phyloP scores from a whole-genome alignment of 1,139 yeast species.

The Zygosaccharomyces sapae region DNA sequence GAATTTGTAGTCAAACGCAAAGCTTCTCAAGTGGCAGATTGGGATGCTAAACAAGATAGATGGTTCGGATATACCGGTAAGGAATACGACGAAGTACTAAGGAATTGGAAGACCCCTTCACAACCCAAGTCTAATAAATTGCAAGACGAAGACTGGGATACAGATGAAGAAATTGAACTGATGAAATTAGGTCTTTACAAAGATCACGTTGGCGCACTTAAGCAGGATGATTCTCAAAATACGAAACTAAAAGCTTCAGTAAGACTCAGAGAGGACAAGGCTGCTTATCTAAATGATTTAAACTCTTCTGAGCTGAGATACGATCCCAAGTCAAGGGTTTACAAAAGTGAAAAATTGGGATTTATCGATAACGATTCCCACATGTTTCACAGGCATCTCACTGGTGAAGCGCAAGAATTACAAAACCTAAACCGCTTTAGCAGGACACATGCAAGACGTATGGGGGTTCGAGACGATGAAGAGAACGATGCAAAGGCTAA shows the following conservation, averaged over 20 bases:
- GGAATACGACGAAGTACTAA: conserved; percentile 26
- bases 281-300: conserved; percentile 33
- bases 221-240: conserved; percentile 19
- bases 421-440: conserved; percentile 25
- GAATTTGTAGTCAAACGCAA: conserved; percentile 9
- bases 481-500: conserved; percentile 26
- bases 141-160: conserved; percentile 20
- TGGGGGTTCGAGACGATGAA: conserved; percentile 29
- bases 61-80: conserved; percentile 36
- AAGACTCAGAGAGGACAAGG: conserved; percentile 35
- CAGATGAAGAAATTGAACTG: conserved; percentile 34
- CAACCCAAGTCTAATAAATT: not conserved
- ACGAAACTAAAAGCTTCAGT: conserved; percentile 25
- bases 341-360: conserved; percentile 33
- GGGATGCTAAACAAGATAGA: conserved; percentile 35
- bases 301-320: conserved; percentile 28
- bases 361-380: conserved; percentile 33
- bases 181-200: conserved; percentile 27
- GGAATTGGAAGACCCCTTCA: conserved; percentile 20
- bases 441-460: conserved; percentile 25
- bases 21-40: conserved; percentile 17
- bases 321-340: conserved; percentile 37
- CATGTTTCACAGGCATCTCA: conserved; percentile 36
- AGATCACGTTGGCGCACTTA: conserved; percentile 18
- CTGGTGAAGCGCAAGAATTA: conserved; percentile 35